Base-by-base conservation (phyloP, 2,329 filamentous ascomycete genomes). In the Thielaviopsis punctulata region DNA sequence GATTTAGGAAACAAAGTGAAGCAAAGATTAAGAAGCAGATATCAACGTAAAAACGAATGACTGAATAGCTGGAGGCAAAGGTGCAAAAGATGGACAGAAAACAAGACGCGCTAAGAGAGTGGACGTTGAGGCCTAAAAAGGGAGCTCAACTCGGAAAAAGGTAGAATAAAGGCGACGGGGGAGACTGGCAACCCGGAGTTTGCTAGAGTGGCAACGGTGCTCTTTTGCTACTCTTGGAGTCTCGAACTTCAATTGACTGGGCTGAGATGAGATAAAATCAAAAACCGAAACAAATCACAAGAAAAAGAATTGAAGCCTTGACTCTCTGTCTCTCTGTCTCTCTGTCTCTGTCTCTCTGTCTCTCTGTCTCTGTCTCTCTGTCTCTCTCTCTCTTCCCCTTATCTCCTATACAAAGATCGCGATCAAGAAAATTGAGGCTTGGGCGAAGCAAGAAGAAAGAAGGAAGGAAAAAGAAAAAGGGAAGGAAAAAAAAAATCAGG, bases 91-190 rank as follows among this genome's bases (percentile, higher is more conserved):
- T 13, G 19, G 27, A 25, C 30, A 50, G 22, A 51, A 36, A 51
- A 51, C 41, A 51, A 36, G 27, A 21, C 24, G 44, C 22, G 43
- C 49, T 30, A 54, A 56, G 41, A 52, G 55, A 54, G 49, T 45
- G 51, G 52, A 53, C 52, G 52, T 49, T 45, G 56, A 45, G 48
- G 45, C 33, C 21, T 30, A 45, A 48, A 39, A 51, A 41, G 36
- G 47, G 24, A 48, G 33, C 52, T 53, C 52, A 33, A 54, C 48
- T 51, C n/a, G 24, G 7, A 48, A 49, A 33, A 24, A 43, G 18
- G 2, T 18, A 48, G 19, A 23, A 19, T 18, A 49, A 36, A 48
- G 22, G 47, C 47, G 47, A 24, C 24, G 46, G 44, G 18, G 18
- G 19, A 36, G 33, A 10, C 25, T 5, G 36, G 45, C 13, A 25